Base-by-base conservation (phyloP, 1,284 basidiomycete species). In the Leccinum huronense region DNA sequence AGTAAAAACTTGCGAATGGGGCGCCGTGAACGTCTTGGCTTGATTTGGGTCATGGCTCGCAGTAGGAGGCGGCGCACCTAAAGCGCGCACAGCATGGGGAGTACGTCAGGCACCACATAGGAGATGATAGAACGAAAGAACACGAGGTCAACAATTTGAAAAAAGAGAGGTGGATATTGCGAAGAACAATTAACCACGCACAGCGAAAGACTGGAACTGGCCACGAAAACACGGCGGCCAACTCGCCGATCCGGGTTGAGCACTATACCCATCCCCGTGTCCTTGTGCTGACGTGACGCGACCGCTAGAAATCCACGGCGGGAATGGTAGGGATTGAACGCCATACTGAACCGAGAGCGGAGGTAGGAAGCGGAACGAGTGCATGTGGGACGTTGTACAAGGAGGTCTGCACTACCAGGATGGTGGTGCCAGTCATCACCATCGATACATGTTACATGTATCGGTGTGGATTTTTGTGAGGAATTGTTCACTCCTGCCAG, bases 231-330 rank as follows among this genome's bases (percentile, higher is more conserved):
- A 63, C 27, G 0, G 10, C 13, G 23, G 23, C 23, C 53, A 51
- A 71, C 71, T 74, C 65, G 73, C 71, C 70, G 19, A 57, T 56
- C 23, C 23, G 7, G 66, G 57, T 16, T 63, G 69, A 8, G 59
- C 14, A 48, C 63, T 57, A 58, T 69, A 73, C 73, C 70, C 71
- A 64, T 63, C 70, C 16, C 71, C 70, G 36, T 71, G 63, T 16
- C 68, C 64, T 54, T 68, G 72, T 54, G 55, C 59, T 7, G 69
- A 58, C 2, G 59, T 31, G 30, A 64, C 62, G 11, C 57, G 65
- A 48, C 61, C 45, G 27, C 58, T 60, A 16, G 70, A 68, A 31
- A 72, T 63, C 65, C 69, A 74, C 0, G 71, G 51, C 4, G 71
- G 58, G 19, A 70, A 63, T 0, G 62, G 72, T 14, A 63, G 7